Percentiles rank a stretch among this genome's conserved stretches.
Evolutionary conservation across 257 asterid genomes (phyloP).

Genomic region (Forsythia suspensa): DNA sequence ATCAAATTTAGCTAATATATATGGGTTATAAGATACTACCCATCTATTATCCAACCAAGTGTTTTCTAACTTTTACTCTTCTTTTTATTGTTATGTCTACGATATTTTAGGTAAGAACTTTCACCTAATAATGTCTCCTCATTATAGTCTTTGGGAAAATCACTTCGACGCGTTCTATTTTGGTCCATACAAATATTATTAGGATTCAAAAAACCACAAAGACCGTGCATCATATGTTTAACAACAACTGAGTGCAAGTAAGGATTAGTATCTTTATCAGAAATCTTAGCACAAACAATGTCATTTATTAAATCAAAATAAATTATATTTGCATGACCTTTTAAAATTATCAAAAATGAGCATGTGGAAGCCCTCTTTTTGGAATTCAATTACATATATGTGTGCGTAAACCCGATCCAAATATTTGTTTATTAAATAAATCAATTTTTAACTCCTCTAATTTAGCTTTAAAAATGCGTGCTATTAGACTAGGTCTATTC

Average conservation of each 20-base stretch:
- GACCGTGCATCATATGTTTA: slow-evolving; percentile 20
- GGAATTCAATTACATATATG: neutral
- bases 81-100: neutral
- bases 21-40: slow-evolving; percentile 17
- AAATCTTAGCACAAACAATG: neutral
- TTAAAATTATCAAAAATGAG: neutral
- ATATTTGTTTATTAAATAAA: neutral
- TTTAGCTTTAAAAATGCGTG: too few relatives aligned
- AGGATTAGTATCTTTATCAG: neutral
- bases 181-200: neutral
- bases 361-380: neutral
- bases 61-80: neutral
- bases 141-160: neutral
- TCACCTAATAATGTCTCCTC: neutral
- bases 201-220: neutral
- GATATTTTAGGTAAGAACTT: neutral
- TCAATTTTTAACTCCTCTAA: too few relatives aligned
- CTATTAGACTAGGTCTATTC: neutral
- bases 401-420: neutral
- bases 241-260: neutral
- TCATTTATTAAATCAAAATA: neutral
- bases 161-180: neutral
- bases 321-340: neutral
- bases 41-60: neutral
- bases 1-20: neutral